Evolutionary conservation across 1,284 basidiomycete genomes (phyloP).

Genomic region (Schizophyllum amplum): DNA sequence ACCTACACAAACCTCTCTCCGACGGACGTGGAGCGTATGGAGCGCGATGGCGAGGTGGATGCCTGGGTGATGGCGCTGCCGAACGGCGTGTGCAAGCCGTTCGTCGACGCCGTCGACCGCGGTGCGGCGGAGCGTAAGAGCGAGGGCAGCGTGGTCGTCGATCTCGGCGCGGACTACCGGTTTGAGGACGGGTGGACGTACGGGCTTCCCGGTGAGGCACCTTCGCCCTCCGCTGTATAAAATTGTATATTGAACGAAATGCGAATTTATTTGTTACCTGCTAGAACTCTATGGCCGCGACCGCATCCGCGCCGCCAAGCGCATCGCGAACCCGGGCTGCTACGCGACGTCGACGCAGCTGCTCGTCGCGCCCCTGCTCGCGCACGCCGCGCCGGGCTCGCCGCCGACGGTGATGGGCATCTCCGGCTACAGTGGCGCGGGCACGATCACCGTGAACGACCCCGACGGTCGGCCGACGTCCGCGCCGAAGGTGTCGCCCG

Average conservation of each 20-base stretch:
- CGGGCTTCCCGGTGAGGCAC: constrained; percentile 92
- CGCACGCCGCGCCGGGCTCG: constrained; percentile 42
- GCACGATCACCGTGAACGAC: constrained; percentile 68
- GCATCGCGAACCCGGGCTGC: constrained; percentile 96
- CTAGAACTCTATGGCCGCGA: constrained; percentile 86
- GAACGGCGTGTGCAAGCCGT: constrained; percentile 95
- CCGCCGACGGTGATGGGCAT: constrained; percentile 87
- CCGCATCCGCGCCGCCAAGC: constrained; percentile 59
- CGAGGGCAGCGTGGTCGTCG: constrained; percentile 72
- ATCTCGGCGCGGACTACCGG: constrained; percentile 91
- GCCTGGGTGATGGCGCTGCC: constrained; percentile 98
- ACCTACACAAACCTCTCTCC: constrained; percentile 75
- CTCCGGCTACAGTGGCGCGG: constrained; percentile 93
- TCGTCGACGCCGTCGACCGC: constrained; percentile 89
- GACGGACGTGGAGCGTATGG: constrained; percentile 79
- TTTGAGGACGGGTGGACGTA: constrained; percentile 97
- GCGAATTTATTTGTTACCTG: constrained; percentile 21
- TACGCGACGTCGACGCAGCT: constrained; percentile 94
- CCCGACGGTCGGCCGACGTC: constrained; percentile 66
- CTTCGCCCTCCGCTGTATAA: constrained; percentile 23
- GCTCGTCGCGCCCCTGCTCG: constrained; percentile 83
- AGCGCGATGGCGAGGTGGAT: constrained; percentile 82
- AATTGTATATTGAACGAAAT: constrained; percentile 25
- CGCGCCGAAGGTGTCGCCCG: constrained; percentile 76
- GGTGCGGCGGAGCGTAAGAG: constrained; percentile 44